These are phyloP conservation scores for Fusarium sp. DNA, from an alignment of 2,329 filamentous ascomycete genomes.

Conservation along the genomic window DNA sequence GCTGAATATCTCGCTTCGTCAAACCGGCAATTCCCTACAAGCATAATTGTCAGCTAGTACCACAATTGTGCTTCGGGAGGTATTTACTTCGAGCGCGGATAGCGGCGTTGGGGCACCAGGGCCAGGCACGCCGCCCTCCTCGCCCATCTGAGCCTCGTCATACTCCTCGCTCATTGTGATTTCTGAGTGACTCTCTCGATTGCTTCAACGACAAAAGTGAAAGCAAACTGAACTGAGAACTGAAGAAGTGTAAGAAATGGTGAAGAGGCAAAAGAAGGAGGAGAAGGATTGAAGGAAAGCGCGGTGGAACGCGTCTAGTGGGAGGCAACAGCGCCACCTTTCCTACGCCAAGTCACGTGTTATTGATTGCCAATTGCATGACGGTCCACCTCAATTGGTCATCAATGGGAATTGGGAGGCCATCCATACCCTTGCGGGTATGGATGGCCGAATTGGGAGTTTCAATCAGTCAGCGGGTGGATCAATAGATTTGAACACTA, in stretches of 20 bases:
- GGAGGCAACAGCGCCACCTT: conserved; percentile 45
- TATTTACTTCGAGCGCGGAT: conserved; percentile 81
- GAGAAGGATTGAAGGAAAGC: conserved; percentile 44
- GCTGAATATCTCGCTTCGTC: conserved; percentile 94
- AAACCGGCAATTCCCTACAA: conserved; percentile 84
- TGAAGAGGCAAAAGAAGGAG: conserved; percentile 32
- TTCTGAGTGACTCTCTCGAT: background rate
- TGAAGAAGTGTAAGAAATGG: conserved; percentile 7
- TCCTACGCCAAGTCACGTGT: conserved; percentile 57
- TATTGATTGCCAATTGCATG: background rate
- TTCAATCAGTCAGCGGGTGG: no score
- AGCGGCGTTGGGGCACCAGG: conserved; percentile 96
- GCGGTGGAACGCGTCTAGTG: conserved; percentile 53
- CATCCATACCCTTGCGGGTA: no score
- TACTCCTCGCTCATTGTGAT: conserved; percentile 65
- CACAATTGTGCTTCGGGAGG: background rate
- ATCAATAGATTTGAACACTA: no score
- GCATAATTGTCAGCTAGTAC: conserved; percentile 20
- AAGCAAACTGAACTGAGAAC: background rate
- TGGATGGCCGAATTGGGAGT: no score
- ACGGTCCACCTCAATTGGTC: background rate
- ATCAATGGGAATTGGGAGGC: no score
- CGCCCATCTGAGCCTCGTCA: conserved; percentile 74
- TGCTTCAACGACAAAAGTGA: background rate
- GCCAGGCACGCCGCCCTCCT: conserved; percentile 80